These are phyloP conservation scores for Hemisphaericaspora nanyangensis DNA, from an alignment of 805 yeast species.

Conservation along the genomic window DNA sequence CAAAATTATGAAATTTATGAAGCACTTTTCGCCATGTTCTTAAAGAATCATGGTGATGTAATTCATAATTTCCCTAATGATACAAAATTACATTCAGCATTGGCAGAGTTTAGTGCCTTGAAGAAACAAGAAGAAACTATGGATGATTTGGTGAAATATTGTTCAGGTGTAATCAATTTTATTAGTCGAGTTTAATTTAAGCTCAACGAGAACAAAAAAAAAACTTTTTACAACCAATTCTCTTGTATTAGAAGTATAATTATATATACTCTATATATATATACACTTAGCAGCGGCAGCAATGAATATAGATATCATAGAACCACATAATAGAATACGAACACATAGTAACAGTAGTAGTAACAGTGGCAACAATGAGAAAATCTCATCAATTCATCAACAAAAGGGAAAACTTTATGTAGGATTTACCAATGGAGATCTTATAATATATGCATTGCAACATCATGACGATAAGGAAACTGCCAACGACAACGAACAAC, in stretches of 20 bases:
- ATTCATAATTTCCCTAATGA: slow-evolving; percentile 39
- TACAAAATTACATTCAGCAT: slow-evolving; percentile 38
- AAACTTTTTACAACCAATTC: neutral
- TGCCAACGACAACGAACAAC: slow-evolving; percentile 3
- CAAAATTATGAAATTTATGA: slow-evolving; percentile 72
- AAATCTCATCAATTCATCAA: slow-evolving; percentile 22
- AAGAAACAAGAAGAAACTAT: slow-evolving; percentile 40
- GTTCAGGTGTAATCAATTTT: slow-evolving; percentile 73
- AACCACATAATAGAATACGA: slow-evolving; percentile 33
- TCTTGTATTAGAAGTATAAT: no score
- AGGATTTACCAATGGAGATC: slow-evolving; percentile 36
- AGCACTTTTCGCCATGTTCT: slow-evolving; percentile 72
- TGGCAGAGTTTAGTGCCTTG: slow-evolving; percentile 45
- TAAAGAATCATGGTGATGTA: slow-evolving; percentile 81
- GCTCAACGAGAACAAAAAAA: neutral
- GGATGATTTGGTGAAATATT: slow-evolving; percentile 70
- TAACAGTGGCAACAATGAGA: slow-evolving; percentile 7
- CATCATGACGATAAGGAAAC: slow-evolving; percentile 11
- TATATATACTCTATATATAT: no score
- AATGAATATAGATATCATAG: slow-evolving; percentile 38
- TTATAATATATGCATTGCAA: slow-evolving; percentile 16
- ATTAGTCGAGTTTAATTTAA: slow-evolving; percentile 22
- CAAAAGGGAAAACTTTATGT: slow-evolving; percentile 19
- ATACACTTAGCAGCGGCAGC: no score
- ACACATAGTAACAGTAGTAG: slow-evolving; percentile 13